Evolutionary conservation across 495 filamentous ascomycete species (phyloP), one percentile per base, ranked within the genome.

Genomic region (Daldinia bambusicola): DNA sequence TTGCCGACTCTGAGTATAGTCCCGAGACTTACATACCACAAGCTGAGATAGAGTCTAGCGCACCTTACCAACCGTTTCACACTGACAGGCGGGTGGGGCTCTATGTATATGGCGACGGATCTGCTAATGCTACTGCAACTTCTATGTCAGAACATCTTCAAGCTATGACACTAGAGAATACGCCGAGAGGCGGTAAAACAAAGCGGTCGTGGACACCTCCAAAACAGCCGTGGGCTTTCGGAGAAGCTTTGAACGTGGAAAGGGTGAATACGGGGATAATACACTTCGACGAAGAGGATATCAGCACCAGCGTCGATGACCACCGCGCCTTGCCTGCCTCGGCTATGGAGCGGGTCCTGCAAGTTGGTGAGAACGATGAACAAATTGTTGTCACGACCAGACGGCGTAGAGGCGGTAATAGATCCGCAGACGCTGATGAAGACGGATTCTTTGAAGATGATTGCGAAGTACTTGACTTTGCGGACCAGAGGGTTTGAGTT

Each of bases 391-490:
- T 94, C 22, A 95, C 92, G 9, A 95, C 92, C 1, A 82, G 92
- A 45, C 82, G 91, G n/a, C 82, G 80, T 80, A 91, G 86, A 80
- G 90, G 84, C 74, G 81, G 75, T 74, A 79, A 76, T 76, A 76
- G 80, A 55, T 60, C 80, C 67, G 66, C 73, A 50, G 74, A 81
- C 41, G 85, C 84, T 26, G 87, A 88, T 14, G 91, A 90, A 36
- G 91, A 94, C 40, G 93, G 93, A 3, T 95, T 97, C 78, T 97
- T 97, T 73, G 94, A 97, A 78, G 93, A 97, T 75, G 94, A 95
- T 76, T 95, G 92, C 74, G 94, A 96, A 74, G 91, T 97, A 63
- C 83, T 97, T 71, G 94, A 97, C 81, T 97, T 94, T 87, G 92
- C 92, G 12, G 89, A 91, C 72, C 92, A 96, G 76, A 84, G 92